Evolutionary conservation across 1,139 yeast genomes (phyloP).

Genomic region (Yamadazyma mexicana): DNA sequence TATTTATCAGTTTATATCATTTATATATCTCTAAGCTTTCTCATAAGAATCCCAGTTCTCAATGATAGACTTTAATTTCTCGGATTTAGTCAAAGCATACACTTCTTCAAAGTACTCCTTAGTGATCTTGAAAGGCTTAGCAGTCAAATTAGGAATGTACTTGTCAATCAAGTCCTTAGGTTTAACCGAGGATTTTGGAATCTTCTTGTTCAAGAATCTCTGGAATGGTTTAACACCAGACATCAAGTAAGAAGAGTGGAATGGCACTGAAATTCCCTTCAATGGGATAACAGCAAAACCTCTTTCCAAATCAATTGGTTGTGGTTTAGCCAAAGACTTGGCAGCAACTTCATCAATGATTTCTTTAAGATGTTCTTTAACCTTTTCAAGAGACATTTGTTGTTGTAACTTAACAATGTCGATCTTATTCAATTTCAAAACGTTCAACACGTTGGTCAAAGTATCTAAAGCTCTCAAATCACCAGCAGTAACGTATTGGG

Average conservation of each 20-base stretch:
- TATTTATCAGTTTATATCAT: not conserved
- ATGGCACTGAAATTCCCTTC: slow-evolving; percentile 97
- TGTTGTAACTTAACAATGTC: slow-evolving; percentile 87
- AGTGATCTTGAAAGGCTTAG: slow-evolving; percentile 92
- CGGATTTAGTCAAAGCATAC: slow-evolving; percentile 85
- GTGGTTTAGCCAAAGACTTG: slow-evolving; percentile 82
- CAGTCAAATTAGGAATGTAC: slow-evolving; percentile 98
- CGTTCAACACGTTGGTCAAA: slow-evolving; percentile 87
- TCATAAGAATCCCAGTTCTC: slow-evolving; percentile 95
- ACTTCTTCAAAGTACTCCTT: slow-evolving; percentile 97
- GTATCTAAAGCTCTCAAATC: slow-evolving; percentile 94
- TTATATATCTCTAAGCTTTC: slow-evolving; percentile 31
- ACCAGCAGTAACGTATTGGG: slow-evolving; percentile 98
- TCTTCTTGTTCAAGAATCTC: slow-evolving; percentile 94
- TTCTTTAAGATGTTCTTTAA: slow-evolving; percentile 81
- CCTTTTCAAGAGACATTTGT: slow-evolving; percentile 80
- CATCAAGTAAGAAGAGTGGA: slow-evolving; percentile 97
- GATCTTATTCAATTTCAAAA: slow-evolving; percentile 89
- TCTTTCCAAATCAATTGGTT: slow-evolving; percentile 95
- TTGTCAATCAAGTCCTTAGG: slow-evolving; percentile 91
- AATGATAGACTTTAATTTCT: slow-evolving; percentile 82
- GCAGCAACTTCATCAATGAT: slow-evolving; percentile 83
- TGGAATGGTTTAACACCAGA: slow-evolving; percentile 99
- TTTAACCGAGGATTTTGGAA: slow-evolving; percentile 91
- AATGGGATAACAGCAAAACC: slow-evolving; percentile 98